A percentile compares a stretch with the other conserved stretches of the same genome.
These are phyloP conservation scores for Pyrenophora tritici-repentis DNA, from an alignment of 2,329 filamentous ascomycete genomes.

Conservation along the genomic window DNA sequence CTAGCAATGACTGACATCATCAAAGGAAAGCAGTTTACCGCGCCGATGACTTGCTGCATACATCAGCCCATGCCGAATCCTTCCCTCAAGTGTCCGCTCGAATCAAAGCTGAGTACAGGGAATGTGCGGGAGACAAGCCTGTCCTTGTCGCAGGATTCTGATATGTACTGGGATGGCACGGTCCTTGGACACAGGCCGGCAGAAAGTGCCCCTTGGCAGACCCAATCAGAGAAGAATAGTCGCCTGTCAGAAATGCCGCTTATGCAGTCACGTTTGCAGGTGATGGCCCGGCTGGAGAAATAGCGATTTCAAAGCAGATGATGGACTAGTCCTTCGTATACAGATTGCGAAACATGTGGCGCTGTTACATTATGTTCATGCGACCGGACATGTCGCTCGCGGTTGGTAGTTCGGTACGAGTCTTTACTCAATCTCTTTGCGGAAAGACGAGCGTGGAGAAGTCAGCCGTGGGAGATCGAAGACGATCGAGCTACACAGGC, in stretches of 20 bases:
- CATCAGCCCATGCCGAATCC: slow-evolving; percentile 46
- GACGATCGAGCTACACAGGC: slow-evolving; percentile 26
- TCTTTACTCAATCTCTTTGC: slow-evolving; percentile 6
- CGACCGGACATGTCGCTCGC: slow-evolving; percentile 12
- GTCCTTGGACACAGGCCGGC: slow-evolving; percentile 36
- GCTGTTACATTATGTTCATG: slow-evolving; percentile 21
- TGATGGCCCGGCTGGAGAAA: slow-evolving; percentile 41
- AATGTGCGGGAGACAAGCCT: slow-evolving; percentile 36
- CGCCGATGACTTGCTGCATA: slow-evolving; percentile 36
- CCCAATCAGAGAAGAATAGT: slow-evolving; percentile 33
- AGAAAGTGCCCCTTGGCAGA: slow-evolving; percentile 22
- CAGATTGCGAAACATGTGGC: slow-evolving; percentile 30
- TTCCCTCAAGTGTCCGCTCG: slow-evolving; percentile 36
- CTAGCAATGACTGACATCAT: slow-evolving; percentile 39
- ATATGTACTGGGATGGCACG: slow-evolving; percentile 41
- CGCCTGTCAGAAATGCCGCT: slow-evolving; percentile 41
- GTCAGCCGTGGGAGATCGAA: slow-evolving; percentile 14
- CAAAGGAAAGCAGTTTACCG: slow-evolving; percentile 19
- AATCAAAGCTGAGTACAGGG: slow-evolving; percentile 40
- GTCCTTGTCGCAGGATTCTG: slow-evolving; percentile 32
- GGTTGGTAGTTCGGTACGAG: slow-evolving; percentile 15
- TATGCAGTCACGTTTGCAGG: slow-evolving; percentile 47
- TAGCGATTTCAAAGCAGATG: slow-evolving; percentile 42
- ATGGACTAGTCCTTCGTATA: slow-evolving; percentile 16
- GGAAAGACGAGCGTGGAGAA: not conserved